Conservation (phyloP, 257 asterid species). For the Petunia axillaris region DNA sequence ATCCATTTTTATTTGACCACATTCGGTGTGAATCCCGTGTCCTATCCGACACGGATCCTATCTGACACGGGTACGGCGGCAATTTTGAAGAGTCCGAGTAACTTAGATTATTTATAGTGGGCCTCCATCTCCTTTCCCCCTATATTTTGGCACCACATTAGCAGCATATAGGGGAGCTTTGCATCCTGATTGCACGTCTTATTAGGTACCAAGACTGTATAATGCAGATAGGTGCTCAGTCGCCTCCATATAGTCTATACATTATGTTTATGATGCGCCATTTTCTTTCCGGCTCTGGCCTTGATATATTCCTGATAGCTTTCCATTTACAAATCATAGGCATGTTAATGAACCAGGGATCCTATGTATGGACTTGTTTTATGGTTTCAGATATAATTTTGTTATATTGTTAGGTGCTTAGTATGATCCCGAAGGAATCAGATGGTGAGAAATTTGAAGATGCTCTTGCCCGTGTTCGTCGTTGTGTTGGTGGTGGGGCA, state of each 20-base stretch:
- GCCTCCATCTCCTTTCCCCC: too few relatives aligned
- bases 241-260: background rate
- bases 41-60: too few relatives aligned
- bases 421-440: constrained; percentile 77
- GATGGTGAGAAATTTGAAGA: constrained; percentile 95
- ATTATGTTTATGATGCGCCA: background rate
- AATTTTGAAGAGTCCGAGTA: too few relatives aligned
- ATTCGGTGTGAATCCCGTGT: too few relatives aligned
- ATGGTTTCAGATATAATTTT: constrained; percentile 9
- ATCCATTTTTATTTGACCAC: too few relatives aligned
- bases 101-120: too few relatives aligned
- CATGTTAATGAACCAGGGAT: background rate
- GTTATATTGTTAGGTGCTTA: constrained; percentile 59
- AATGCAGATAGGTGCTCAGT: background rate
- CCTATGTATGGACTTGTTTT: background rate
- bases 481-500: constrained; percentile 80
- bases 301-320: background rate
- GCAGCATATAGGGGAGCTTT: background rate
- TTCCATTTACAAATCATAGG: background rate
- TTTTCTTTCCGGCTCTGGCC: background rate
- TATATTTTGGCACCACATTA: background rate
- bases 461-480: constrained; percentile 73
- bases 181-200: background rate
- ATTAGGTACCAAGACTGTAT: background rate
- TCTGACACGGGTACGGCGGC: too few relatives aligned